Evolutionary conservation across 208 protist genomes (phyloP).

Genomic region (Trypanosomatidae sp.): DNA sequence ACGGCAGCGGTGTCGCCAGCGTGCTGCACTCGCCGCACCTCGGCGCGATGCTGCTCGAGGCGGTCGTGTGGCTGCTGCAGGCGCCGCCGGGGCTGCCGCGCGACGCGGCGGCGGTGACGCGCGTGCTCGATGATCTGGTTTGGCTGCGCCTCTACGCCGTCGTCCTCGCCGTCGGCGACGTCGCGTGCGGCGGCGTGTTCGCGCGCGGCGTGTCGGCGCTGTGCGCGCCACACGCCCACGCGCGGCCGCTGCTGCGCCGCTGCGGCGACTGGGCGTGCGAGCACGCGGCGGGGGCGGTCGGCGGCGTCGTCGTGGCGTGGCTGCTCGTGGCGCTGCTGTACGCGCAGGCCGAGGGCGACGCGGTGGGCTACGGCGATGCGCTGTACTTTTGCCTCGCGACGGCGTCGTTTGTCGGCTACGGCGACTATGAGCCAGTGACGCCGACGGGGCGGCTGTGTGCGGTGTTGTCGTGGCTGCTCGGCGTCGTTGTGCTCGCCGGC

Average conservation of each 20-base stretch:
- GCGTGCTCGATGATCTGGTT: conserved; percentile 33
- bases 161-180: conserved; percentile 26
- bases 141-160: conserved; percentile 56
- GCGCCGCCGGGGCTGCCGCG: conserved; percentile 20
- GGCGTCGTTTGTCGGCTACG: conserved; percentile 28
- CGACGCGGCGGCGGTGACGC: conserved; percentile 8
- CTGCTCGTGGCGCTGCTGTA: conserved; percentile 26
- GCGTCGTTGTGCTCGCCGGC: conserved; percentile 23
- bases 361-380: conserved; percentile 16
- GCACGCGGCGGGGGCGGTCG: conserved; percentile 6
- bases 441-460: conserved; percentile 32
- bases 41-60: conserved; percentile 24
- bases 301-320: conserved; percentile 14
- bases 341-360: conserved; percentile 35
- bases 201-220: conserved; percentile 27
- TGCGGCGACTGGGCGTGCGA: conserved; percentile 12
- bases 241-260: conserved; percentile 21
- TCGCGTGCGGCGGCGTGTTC: conserved; percentile 19
- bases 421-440: conserved; percentile 26
- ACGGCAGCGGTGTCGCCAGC: conserved; percentile 7
- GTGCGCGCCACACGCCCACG: conserved; percentile 24
- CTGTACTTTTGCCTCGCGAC: conserved; percentile 46
- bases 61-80: conserved; percentile 59
- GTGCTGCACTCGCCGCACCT: conserved; percentile 39
- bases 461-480: conserved; percentile 26